Base-by-base conservation (phyloP, 2,329 filamentous ascomycete species). In the Davidsoniella eucalypti region DNA sequence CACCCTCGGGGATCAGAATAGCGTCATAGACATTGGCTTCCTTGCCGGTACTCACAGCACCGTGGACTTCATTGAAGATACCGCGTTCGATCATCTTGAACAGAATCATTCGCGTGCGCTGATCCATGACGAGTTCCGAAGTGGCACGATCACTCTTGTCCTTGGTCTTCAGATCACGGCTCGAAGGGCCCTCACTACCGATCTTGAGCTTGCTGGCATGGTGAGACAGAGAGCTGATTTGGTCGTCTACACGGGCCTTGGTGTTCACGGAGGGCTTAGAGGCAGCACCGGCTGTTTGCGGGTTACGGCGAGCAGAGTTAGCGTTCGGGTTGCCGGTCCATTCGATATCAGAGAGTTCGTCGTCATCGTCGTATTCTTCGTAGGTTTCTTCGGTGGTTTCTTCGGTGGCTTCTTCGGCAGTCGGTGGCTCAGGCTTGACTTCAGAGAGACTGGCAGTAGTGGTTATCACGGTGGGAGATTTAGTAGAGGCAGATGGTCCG, bases 11-110 rank as follows among this genome's bases (percentile, higher is more conserved):
- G 46, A 77, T 69, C 2, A 79, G 75, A 9, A 94, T 73, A 16
- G 90, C 87, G 55, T 93, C 87, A 67, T 98, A 98, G 23, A 98
- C 92, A 63, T 98, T 98, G 54, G 92, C 92, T 65, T 98, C 92
- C 64, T 98, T 98, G 51, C 92, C 92, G 0, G 92, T 98, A 54
- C 87, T 94, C 58, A 98, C 76, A 61, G 92, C 92, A 44, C 93
- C 92, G 63, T 98, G 87, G 47, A 98, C 82, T 64, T 95, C 88
- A 52, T 82, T 85, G 46, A 98, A 80, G 55, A 90, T 72, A 54
- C 87, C 83, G 33, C 87, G 80, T 64, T 96, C 95, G 69, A 96
- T 90, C 75, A 98, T 87, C 67, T 95, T 87, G 56, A 95, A 72
- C 49, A 98, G 70, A 54, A 98, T 88, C 86, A 95, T 94, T 57